These are phyloP conservation scores for Monosporascus cannonballus DNA, from an alignment of 2,329 filamentous ascomycete genomes.

Conservation along the genomic window DNA sequence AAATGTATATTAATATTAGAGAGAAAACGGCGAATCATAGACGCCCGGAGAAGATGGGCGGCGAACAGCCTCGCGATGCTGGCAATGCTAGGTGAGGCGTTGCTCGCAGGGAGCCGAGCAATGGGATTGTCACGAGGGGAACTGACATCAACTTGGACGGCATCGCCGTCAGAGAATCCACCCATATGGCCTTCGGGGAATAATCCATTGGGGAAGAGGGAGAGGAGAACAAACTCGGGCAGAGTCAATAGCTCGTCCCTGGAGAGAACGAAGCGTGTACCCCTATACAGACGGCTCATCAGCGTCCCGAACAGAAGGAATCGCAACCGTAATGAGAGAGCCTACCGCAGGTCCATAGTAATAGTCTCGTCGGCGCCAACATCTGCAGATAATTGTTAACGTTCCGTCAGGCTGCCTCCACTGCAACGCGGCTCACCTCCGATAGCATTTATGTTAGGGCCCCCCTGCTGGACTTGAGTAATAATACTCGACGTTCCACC, in stretches of 20 bases:
- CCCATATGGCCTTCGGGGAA: conserved; percentile 96
- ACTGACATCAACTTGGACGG: conserved; percentile 95
- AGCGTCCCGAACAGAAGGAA: conserved; percentile 6
- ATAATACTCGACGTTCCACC: conserved; percentile 97
- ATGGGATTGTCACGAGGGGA: conserved; percentile 20
- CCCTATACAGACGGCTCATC: conserved; percentile 46
- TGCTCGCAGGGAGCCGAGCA: conserved; percentile 18
- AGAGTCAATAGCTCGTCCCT: conserved; percentile 91
- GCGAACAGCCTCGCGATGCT: conserved; percentile 11
- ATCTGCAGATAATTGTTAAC: conserved; percentile 41
- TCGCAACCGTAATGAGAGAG: not conserved
- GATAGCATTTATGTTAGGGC: conserved; percentile 80
- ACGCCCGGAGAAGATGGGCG: conserved; percentile 13
- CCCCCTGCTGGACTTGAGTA: conserved; percentile 95
- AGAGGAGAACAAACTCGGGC: conserved; percentile 93
- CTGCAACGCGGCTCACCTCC: conserved; percentile 54
- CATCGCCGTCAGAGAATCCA: conserved; percentile 84
- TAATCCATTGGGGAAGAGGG: conserved; percentile 97
- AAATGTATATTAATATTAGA: conserved; percentile 36
- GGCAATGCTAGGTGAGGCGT: conserved; percentile 15
- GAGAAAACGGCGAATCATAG: conserved; percentile 26
- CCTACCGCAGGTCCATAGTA: conserved; percentile 85
- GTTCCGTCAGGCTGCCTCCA: not conserved
- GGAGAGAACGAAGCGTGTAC: conserved; percentile 87
- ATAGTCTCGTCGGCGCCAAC: conserved; percentile 89